These are phyloP conservation scores for Balakata baccata DNA, from an alignment of 345 rosid species.

Conservation along the genomic window DNA sequence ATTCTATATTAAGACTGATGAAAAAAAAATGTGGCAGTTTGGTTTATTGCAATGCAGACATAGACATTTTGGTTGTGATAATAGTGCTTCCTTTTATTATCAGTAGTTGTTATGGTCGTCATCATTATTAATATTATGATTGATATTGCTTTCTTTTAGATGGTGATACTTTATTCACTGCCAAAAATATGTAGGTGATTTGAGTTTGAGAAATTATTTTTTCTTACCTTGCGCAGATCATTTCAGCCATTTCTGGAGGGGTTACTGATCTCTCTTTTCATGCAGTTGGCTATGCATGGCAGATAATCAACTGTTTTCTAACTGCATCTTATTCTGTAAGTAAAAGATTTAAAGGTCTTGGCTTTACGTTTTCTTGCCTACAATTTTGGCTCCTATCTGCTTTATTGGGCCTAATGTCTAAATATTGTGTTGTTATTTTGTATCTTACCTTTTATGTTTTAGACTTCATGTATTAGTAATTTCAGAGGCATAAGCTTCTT, in stretches of 20 bases:
- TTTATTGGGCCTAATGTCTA: not conserved
- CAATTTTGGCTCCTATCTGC: not conserved
- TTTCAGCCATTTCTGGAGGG: slow-evolving; percentile 97
- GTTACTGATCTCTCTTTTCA: slow-evolving; percentile 87
- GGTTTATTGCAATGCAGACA: not conserved
- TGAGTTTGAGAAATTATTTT: slow-evolving; percentile 9
- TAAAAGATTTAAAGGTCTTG: slow-evolving; percentile 19
- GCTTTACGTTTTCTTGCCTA: not conserved
- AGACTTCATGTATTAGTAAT: not conserved
- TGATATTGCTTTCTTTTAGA: not conserved
- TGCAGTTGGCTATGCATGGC: slow-evolving; percentile 94
- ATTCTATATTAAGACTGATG: too few relatives aligned
- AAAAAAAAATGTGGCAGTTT: not conserved
- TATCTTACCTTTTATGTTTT: not conserved
- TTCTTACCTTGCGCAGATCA: slow-evolving; percentile 47
- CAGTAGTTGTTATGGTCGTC: not conserved
- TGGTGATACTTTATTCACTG: not conserved
- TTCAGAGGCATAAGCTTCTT: not conserved
- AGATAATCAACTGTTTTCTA: slow-evolving; percentile 77
- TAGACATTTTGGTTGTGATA: not conserved
- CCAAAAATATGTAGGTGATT: not conserved
- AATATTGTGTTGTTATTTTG: not conserved
- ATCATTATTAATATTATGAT: not conserved
- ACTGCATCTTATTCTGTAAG: slow-evolving; percentile 97
- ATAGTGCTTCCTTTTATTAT: not conserved